phyloP scores from a whole-genome alignment of 768 basidiomycete genomes.

The Leccinum rimulosum region DNA sequence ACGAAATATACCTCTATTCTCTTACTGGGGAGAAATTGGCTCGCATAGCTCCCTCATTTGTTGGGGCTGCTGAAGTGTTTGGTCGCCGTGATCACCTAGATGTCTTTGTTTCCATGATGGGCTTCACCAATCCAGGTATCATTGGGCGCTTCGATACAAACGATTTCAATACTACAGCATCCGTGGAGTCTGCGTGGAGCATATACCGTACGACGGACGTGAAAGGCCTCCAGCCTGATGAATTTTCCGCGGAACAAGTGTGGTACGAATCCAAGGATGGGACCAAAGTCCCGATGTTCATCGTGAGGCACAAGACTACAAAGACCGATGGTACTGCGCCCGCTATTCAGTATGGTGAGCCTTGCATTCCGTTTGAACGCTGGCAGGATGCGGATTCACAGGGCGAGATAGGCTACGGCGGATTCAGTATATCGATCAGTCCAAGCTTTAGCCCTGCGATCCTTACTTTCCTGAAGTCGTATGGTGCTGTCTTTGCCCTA shows the following conservation, averaged over 20 bases:
- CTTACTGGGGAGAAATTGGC: slow-evolving; percentile 49
- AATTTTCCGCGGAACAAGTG: slow-evolving; percentile 72
- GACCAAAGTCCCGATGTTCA: slow-evolving; percentile 81
- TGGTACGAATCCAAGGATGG: slow-evolving; percentile 82
- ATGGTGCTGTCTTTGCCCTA: slow-evolving; percentile 62
- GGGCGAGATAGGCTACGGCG: slow-evolving; percentile 63
- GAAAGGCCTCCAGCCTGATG: slow-evolving; percentile 58
- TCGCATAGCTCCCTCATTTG: slow-evolving; percentile 62
- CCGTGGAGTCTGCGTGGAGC: slow-evolving; percentile 52
- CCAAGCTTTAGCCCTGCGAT: slow-evolving; percentile 72
- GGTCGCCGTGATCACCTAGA: slow-evolving; percentile 52
- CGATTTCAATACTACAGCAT: slow-evolving; percentile 18
- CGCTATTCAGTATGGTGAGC: slow-evolving; percentile 70
- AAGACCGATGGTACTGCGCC: slow-evolving; percentile 72
- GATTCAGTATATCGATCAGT: slow-evolving; percentile 67
- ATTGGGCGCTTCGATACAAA: slow-evolving; percentile 62
- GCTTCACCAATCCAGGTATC: slow-evolving; percentile 73
- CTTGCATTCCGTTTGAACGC: neutral
- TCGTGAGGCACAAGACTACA: slow-evolving; percentile 72
- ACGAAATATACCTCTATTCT: slow-evolving; percentile 73
- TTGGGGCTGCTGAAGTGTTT: slow-evolving; percentile 58
- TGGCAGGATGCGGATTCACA: neutral
- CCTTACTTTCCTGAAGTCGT: slow-evolving; percentile 71
- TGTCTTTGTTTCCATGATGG: slow-evolving; percentile 62
- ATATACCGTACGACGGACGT: slow-evolving; percentile 58